These are phyloP conservation scores for Rhododendron simsii DNA, from an alignment of 148 eudicot genomes.

Conservation along the genomic window DNA sequence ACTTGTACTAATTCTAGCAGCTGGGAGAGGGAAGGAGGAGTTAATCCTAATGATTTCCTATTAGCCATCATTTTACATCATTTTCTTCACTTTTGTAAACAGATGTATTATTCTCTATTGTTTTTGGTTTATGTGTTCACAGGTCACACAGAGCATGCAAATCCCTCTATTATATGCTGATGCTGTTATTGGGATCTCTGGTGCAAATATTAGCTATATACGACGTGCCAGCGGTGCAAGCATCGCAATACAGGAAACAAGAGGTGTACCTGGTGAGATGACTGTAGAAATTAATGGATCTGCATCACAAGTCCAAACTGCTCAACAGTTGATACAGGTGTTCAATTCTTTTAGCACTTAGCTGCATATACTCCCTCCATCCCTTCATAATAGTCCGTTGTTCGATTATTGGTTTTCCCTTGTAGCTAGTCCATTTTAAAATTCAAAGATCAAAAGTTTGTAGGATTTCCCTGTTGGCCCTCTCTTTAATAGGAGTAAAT, in stretches of 20 bases:
- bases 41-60: neutral
- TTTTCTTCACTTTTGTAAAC: neutral
- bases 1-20: conserved; percentile 20
- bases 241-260: conserved; percentile 43
- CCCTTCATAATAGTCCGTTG: neutral
- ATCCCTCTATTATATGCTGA: conserved; percentile 43
- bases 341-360: neutral
- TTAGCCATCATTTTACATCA: neutral
- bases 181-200: conserved; percentile 43
- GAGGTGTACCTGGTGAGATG: conserved; percentile 47
- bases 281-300: conserved; percentile 48
- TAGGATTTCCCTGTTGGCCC: neutral
- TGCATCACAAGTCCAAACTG: conserved; percentile 42
- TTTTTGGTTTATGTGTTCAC: neutral
- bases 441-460: neutral
- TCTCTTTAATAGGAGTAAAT: neutral
- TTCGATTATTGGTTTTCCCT: neutral
- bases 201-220: conserved; percentile 41
- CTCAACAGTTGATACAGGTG: conserved; percentile 2
- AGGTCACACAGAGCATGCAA: conserved; percentile 49
- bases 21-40: neutral
- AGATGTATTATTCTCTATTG: neutral
- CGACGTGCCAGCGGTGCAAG: conserved; percentile 49
- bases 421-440: neutral
- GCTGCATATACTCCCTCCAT: neutral